These are phyloP conservation scores for Dinochytrium kinnereticum DNA, from an alignment of 371 early-diverging fungal genomes.

Conservation along the genomic window DNA sequence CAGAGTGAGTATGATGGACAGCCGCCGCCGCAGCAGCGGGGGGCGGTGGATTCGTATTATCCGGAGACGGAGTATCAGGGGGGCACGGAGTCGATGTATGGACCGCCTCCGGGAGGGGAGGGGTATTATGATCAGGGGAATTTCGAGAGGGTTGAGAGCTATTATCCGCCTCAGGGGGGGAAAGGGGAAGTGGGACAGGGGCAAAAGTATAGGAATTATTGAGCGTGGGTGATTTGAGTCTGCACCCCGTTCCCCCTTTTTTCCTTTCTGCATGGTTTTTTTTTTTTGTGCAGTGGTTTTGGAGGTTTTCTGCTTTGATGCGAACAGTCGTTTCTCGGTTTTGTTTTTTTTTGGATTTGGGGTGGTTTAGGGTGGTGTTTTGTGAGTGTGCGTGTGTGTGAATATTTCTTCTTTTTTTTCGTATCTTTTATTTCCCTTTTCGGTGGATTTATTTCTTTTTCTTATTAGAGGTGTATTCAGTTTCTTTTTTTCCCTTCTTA, in stretches of 20 bases:
- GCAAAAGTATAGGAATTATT: conserved; percentile 1
- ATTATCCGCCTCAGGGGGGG: conserved; percentile 5
- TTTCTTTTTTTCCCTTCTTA: background rate
- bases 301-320: background rate
- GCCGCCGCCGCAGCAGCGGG: background rate
- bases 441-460: background rate
- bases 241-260: background rate
- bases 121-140: conserved; percentile 12
- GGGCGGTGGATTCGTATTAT: conserved; percentile 10
- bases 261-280: background rate
- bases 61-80: conserved; percentile 10
- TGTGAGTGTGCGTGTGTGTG: too few species aligned
- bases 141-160: conserved; percentile 11
- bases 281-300: background rate
- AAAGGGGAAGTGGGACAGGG: background rate
- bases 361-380: too few species aligned
- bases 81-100: background rate
- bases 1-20: background rate
- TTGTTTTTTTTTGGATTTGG: too few species aligned
- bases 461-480: background rate
- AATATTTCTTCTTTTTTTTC: too few species aligned
- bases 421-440: too few species aligned
- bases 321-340: background rate
- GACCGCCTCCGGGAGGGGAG: background rate
- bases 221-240: background rate